These are phyloP conservation scores for Beauveria pseudobassiana DNA, from an alignment of 2,329 filamentous ascomycete genomes.

Conservation along the genomic window DNA sequence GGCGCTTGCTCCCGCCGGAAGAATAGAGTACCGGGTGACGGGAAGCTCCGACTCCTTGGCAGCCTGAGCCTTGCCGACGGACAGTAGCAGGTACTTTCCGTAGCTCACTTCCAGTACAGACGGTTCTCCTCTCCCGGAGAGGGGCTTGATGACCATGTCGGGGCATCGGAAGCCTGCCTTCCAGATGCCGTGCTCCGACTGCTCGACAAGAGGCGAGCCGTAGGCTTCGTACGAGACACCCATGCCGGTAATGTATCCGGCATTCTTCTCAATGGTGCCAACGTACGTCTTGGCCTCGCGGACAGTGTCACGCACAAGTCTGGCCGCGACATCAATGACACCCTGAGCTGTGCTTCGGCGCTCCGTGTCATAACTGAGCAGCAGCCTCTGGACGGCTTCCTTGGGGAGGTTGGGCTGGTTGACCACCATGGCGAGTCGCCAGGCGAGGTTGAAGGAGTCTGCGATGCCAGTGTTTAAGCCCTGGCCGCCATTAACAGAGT, in stretches of 20 bases:
- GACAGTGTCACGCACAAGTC: slow-evolving; percentile 37
- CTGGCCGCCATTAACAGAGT: slow-evolving; percentile 48
- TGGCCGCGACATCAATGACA: slow-evolving; percentile 40
- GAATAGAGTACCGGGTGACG: background rate
- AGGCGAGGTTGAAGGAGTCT: slow-evolving; percentile 47
- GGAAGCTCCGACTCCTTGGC: background rate
- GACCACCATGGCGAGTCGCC: slow-evolving; percentile 36
- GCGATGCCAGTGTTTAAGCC: slow-evolving; percentile 52
- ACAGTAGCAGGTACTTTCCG: slow-evolving; percentile 25
- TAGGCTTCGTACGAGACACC: slow-evolving; percentile 32
- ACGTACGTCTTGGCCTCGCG: slow-evolving; percentile 38
- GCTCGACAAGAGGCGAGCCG: slow-evolving; percentile 26
- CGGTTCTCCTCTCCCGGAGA: slow-evolving; percentile 15
- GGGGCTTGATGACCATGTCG: slow-evolving; percentile 23
- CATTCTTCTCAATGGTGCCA: slow-evolving; percentile 38
- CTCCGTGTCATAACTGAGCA: slow-evolving; percentile 38
- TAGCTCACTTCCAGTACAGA: slow-evolving; percentile 26
- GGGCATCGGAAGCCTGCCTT: slow-evolving; percentile 31
- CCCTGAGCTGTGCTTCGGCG: slow-evolving; percentile 34
- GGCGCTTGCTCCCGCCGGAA: background rate
- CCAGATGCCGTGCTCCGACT: slow-evolving; percentile 28
- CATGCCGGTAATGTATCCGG: slow-evolving; percentile 41
- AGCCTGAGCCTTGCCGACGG: slow-evolving; percentile 9
- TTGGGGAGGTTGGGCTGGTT: slow-evolving; percentile 18
- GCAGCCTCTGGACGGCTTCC: slow-evolving; percentile 20